phyloP scores from a whole-genome alignment of 2,329 filamentous ascomycete genomes.

The Monilinia aucupariae region DNA sequence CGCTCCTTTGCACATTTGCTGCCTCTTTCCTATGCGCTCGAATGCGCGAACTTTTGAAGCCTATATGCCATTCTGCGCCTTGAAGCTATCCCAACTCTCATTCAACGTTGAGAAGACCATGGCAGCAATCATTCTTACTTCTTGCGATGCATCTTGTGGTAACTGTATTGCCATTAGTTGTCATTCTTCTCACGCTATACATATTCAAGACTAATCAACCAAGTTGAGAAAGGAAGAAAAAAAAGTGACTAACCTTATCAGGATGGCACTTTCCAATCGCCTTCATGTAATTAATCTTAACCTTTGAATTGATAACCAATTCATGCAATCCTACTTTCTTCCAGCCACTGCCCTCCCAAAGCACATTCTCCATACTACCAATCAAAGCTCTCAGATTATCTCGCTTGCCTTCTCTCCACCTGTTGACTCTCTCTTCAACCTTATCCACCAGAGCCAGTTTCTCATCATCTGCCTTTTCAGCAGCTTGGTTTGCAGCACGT shows the following conservation, averaged over 20 bases:
- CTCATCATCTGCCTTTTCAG: slow-evolving; percentile 83
- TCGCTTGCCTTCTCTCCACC: slow-evolving; percentile 86
- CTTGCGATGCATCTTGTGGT: slow-evolving; percentile 58
- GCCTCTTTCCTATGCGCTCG: background rate
- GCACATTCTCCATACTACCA: slow-evolving; percentile 77
- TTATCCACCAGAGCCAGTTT: slow-evolving; percentile 83
- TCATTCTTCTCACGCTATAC: background rate
- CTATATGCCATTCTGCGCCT: slow-evolving; percentile 59
- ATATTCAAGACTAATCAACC: background rate
- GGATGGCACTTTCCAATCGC: slow-evolving; percentile 98
- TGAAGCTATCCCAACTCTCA: slow-evolving; percentile 70
- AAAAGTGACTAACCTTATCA: slow-evolving; percentile 70
- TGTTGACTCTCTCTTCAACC: slow-evolving; percentile 71
- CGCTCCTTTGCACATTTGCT: background rate
- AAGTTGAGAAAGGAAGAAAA: slow-evolving; percentile 17
- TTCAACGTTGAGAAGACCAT: slow-evolving; percentile 64
- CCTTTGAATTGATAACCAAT: slow-evolving; percentile 84
- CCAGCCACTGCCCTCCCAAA: slow-evolving; percentile 92
- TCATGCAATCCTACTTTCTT: slow-evolving; percentile 95
- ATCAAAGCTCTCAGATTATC: slow-evolving; percentile 87
- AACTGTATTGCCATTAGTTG: slow-evolving; percentile 41
- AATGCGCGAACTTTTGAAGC: background rate
- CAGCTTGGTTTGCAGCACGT: slow-evolving; percentile 76
- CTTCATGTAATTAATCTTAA: slow-evolving; percentile 99
- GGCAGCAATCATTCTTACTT: slow-evolving; percentile 60